Conservation (phyloP, 257 asterid genomes). For the Dorcoceras hygrometricum region DNA sequence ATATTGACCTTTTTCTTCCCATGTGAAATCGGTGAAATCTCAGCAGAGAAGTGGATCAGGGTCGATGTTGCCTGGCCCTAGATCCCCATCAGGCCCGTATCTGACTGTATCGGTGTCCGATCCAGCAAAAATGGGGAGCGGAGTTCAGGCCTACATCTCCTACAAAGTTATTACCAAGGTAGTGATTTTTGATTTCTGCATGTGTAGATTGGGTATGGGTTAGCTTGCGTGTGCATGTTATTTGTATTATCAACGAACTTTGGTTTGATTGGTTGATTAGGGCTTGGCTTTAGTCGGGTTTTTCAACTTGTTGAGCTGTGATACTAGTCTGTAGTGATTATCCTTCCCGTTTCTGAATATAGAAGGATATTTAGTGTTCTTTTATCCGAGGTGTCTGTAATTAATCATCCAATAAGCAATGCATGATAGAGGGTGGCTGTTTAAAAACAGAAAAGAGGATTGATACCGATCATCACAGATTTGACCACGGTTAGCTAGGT, state of each 20-base stretch:
- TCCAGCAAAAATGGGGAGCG: slow-evolving; percentile 99
- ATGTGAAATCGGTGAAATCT: slow-evolving; percentile 27
- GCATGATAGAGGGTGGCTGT: background rate
- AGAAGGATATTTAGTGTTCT: slow-evolving; percentile 1
- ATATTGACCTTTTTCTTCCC: background rate
- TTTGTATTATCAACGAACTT: slow-evolving; percentile 8
- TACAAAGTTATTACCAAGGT: slow-evolving; percentile 97
- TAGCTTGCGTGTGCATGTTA: background rate
- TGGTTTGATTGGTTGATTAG: slow-evolving; percentile 6
- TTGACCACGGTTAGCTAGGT: background rate
- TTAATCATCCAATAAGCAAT: background rate
- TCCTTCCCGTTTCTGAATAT: background rate
- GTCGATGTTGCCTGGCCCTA: slow-evolving; percentile 67
- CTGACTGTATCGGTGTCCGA: slow-evolving; percentile 80
- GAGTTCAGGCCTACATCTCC: slow-evolving; percentile 97
- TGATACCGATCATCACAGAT: background rate
- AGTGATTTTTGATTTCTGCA: slow-evolving; percentile 18
- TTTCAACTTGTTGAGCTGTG: slow-evolving; percentile 3
- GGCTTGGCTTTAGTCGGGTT: slow-evolving; percentile 2
- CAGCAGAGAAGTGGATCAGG: slow-evolving; percentile 83
- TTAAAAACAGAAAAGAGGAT: background rate
- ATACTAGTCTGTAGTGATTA: background rate
- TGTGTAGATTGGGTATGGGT: slow-evolving; percentile 9
- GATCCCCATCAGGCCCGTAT: slow-evolving; percentile 76
- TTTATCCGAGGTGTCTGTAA: background rate